Evolutionary conservation across 176 grass and related monocot species (phyloP).

Genomic region (Oryza officinalis): DNA sequence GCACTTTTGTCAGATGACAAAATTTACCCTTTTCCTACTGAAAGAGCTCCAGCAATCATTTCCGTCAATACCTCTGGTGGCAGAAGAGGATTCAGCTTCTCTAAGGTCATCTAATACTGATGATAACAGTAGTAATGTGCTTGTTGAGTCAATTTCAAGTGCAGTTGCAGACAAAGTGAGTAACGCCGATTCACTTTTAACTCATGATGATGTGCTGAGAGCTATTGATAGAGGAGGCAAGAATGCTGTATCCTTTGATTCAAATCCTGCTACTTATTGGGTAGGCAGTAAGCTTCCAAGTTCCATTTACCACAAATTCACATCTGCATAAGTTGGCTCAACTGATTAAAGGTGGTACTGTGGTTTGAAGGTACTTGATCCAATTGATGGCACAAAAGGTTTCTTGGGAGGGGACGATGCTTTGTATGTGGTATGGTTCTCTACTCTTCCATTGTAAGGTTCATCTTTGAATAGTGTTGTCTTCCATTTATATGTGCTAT

Average conservation of each 20-base stretch:
- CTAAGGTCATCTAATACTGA: slow-evolving; percentile 48
- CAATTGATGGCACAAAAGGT: slow-evolving; percentile 93
- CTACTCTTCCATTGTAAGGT: slow-evolving; percentile 25
- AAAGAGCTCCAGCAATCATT: slow-evolving; percentile 77
- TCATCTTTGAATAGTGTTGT: slow-evolving; percentile 2
- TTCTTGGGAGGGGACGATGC: slow-evolving; percentile 83
- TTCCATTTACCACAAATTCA: neutral
- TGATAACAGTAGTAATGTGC: slow-evolving; percentile 40
- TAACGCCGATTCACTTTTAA: slow-evolving; percentile 50
- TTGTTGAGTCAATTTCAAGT: slow-evolving; percentile 71
- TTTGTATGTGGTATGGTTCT: slow-evolving; percentile 79
- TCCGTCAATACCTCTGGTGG: slow-evolving; percentile 87
- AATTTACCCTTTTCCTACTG: slow-evolving; percentile 30
- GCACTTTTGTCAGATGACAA: slow-evolving; percentile 32
- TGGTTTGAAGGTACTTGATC: slow-evolving; percentile 86
- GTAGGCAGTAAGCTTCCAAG: slow-evolving; percentile 33
- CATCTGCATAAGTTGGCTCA: slow-evolving; percentile 23
- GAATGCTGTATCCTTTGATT: slow-evolving; percentile 75
- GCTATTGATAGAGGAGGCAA: slow-evolving; percentile 96
- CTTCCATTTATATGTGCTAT: slow-evolving; percentile 7
- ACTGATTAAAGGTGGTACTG: slow-evolving; percentile 3
- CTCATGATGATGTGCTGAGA: slow-evolving; percentile 64
- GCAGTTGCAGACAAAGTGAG: slow-evolving; percentile 56
- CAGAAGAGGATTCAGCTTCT: slow-evolving; percentile 82
- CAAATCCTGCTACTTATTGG: slow-evolving; percentile 83